Conservation (phyloP, 306 rosid species). For the Cucurbita maxima region DNA sequence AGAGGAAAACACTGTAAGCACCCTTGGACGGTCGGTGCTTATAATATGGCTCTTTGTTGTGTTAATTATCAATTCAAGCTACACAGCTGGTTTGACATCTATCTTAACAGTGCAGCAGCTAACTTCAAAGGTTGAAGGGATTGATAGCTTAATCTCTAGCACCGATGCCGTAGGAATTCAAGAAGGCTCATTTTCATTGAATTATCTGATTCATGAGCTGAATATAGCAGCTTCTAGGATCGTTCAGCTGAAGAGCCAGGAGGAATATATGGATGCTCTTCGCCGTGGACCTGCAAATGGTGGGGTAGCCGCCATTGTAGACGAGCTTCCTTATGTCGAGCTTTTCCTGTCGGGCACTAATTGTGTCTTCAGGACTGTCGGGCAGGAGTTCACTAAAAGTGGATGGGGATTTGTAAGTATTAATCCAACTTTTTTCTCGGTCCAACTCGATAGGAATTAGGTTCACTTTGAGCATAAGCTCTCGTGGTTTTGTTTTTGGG, state of each 20-base stretch:
- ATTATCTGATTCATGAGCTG: constrained; percentile 52
- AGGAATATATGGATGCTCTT: constrained; percentile 38
- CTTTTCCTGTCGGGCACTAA: constrained; percentile 34
- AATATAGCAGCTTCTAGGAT: constrained; percentile 52
- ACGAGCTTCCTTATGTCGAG: constrained; percentile 77
- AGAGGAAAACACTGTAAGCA: constrained; percentile 73
- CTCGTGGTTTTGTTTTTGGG: no score
- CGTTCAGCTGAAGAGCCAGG: constrained; percentile 31
- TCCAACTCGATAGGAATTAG: no score
- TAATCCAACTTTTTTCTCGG: neutral
- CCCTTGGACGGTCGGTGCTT: constrained; percentile 68
- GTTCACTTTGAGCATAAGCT: no score
- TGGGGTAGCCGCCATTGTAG: constrained; percentile 76
- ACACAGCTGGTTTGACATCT: constrained; percentile 88
- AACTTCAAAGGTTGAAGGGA: constrained; percentile 57
- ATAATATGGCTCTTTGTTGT: constrained; percentile 82
- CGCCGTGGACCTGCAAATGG: constrained; percentile 42
- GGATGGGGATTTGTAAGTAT: constrained; percentile 91
- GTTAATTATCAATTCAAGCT: constrained; percentile 80
- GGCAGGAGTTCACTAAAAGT: constrained; percentile 72
- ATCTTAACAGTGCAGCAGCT: constrained; percentile 73
- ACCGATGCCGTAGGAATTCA: constrained; percentile 62
- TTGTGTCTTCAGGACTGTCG: constrained; percentile 53
- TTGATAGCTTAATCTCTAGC: constrained; percentile 52
- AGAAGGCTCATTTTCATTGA: constrained; percentile 55